These are phyloP conservation scores for Pneumocystis wakefieldiae DNA, from an alignment of 1,139 yeast species.

Conservation along the genomic window DNA sequence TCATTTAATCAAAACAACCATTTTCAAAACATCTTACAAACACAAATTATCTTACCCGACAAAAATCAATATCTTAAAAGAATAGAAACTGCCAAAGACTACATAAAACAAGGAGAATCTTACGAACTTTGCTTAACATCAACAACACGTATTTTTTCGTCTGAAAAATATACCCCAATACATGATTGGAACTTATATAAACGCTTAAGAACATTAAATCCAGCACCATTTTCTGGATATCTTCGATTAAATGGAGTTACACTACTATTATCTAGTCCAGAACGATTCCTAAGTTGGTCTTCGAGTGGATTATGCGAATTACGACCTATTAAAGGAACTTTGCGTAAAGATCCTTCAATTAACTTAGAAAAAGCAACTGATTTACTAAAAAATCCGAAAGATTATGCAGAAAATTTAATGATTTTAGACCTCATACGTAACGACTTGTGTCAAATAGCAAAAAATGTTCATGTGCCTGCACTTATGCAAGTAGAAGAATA, in stretches of 20 bases:
- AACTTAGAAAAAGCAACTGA: conserved; percentile 35
- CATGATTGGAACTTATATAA: conserved; percentile 66
- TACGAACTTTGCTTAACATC: conserved; percentile 87
- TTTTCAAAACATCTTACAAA: conserved; percentile 23
- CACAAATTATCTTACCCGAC: conserved; percentile 33
- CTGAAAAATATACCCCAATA: background rate
- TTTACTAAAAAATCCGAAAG: conserved; percentile 72
- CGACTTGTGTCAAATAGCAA: conserved; percentile 54
- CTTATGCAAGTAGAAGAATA: conserved; percentile 90
- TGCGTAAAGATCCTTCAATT: conserved; percentile 35
- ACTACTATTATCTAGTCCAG: conserved; percentile 84
- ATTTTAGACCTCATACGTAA: conserved; percentile 91
- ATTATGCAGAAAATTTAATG: conserved; percentile 91
- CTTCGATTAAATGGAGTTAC: conserved; percentile 56
- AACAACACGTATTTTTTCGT: conserved; percentile 40
- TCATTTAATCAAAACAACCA: background rate
- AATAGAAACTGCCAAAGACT: conserved; percentile 52
- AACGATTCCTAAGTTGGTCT: conserved; percentile 74
- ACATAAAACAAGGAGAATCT: conserved; percentile 67
- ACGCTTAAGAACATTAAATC: conserved; percentile 54
- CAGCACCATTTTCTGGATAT: conserved; percentile 84
- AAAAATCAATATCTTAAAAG: conserved; percentile 39
- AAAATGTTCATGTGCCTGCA: conserved; percentile 53
- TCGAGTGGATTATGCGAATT: conserved; percentile 45
- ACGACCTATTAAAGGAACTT: conserved; percentile 94